phyloP scores from a whole-genome alignment of 2,329 filamentous ascomycete species.

The Cladosporium austrohemisphaericum region DNA sequence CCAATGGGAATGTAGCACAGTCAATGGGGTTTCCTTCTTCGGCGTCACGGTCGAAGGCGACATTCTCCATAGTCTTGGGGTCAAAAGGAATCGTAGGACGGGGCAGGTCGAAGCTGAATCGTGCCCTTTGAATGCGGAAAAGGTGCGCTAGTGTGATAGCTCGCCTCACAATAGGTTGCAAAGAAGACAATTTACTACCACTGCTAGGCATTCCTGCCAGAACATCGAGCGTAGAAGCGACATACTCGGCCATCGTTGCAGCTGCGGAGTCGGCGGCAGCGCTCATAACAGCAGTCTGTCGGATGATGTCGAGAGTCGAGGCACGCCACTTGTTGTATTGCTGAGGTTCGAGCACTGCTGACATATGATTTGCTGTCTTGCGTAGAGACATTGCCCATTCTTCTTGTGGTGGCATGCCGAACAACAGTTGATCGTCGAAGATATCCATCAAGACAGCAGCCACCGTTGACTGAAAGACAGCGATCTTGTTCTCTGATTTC shows the following conservation, averaged over 20 bases:
- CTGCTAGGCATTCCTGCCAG: slow-evolving; percentile 26
- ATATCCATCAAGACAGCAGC: slow-evolving; percentile 60
- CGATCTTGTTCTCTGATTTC: slow-evolving; percentile 54
- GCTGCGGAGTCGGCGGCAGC: slow-evolving; percentile 16
- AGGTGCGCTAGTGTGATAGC: slow-evolving; percentile 29
- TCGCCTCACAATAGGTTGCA: slow-evolving; percentile 28
- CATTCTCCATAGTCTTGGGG: slow-evolving; percentile 60
- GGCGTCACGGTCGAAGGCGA: slow-evolving; percentile 57
- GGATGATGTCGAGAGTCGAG: slow-evolving; percentile 58
- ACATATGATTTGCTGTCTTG: slow-evolving; percentile 23
- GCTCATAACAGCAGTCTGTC: slow-evolving; percentile 42
- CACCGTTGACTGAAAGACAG: slow-evolving; percentile 61
- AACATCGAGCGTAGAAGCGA: slow-evolving; percentile 24
- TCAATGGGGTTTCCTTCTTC: slow-evolving; percentile 49
- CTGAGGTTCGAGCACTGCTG: slow-evolving; percentile 34
- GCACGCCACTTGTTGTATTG: slow-evolving; percentile 65
- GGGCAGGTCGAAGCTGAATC: slow-evolving; percentile 32
- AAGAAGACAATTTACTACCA: slow-evolving; percentile 20
- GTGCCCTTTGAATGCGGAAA: slow-evolving; percentile 30
- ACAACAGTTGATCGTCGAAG: slow-evolving; percentile 58
- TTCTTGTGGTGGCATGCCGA: slow-evolving; percentile 55
- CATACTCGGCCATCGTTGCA: slow-evolving; percentile 24
- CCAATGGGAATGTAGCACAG: slow-evolving; percentile 62
- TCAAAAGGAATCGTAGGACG: slow-evolving; percentile 46
- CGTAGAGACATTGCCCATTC: slow-evolving; percentile 25